Evolutionary conservation across 768 basidiomycete genomes (phyloP).

Genomic region (Auriculariales sp.): DNA sequence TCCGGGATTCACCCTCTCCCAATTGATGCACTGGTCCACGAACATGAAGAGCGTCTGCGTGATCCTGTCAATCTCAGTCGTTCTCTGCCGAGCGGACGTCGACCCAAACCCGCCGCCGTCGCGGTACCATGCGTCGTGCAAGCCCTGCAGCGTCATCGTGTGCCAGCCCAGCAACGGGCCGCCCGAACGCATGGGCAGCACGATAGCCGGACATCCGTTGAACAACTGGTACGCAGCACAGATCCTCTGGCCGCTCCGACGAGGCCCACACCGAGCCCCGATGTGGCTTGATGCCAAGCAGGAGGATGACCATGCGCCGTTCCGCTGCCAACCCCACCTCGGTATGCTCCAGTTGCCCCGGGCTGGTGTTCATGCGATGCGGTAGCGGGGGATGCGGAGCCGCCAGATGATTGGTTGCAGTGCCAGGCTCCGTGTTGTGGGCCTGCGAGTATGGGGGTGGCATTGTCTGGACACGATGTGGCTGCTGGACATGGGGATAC

Average conservation of each 20-base stretch:
- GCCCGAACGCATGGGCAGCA: slow-evolving; percentile 40
- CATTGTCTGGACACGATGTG: too few species aligned
- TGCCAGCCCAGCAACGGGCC: slow-evolving; percentile 53
- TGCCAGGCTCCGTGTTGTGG: too few species aligned
- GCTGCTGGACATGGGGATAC: too few species aligned
- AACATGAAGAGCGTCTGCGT: slow-evolving; percentile 42
- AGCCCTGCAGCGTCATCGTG: slow-evolving; percentile 36
- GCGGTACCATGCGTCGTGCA: too few species aligned
- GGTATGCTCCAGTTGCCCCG: too few species aligned
- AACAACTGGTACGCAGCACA: slow-evolving; percentile 45
- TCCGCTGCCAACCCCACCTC: too few species aligned
- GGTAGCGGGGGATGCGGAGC: too few species aligned
- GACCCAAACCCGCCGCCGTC: too few species aligned
- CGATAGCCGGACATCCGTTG: slow-evolving; percentile 46
- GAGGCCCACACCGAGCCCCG: slow-evolving; percentile 38
- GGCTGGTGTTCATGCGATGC: too few species aligned
- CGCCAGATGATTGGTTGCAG: too few species aligned
- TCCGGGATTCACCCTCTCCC: slow-evolving; percentile 39
- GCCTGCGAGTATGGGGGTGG: too few species aligned
- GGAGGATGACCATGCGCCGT: slow-evolving; percentile 38
- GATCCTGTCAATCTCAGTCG: slow-evolving; percentile 34
- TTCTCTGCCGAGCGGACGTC: slow-evolving; percentile 17
- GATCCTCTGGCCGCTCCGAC: slow-evolving; percentile 47
- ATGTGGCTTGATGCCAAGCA: slow-evolving; percentile 48
- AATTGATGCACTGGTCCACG: slow-evolving; percentile 46